A percentile compares a stretch with the other conserved stretches of the same genome.
These are phyloP conservation scores for Globisporangium orthogonon DNA, from an alignment of 352 stramenopile species.

Conservation along the genomic window DNA sequence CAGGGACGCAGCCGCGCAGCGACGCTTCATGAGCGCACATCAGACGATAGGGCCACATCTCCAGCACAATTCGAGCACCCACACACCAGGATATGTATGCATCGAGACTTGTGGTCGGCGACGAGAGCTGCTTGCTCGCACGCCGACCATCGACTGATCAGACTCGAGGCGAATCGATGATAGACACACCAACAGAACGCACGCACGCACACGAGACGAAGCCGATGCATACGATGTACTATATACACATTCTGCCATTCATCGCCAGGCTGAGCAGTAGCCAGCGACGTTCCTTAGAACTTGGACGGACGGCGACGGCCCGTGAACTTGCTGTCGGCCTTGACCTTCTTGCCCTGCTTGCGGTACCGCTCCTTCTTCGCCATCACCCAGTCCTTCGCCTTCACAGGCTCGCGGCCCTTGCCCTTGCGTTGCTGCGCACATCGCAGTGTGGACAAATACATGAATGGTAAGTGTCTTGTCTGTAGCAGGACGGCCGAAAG, in stretches of 20 bases:
- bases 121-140: background rate
- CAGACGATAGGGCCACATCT: background rate
- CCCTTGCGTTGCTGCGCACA: slow-evolving; percentile 35
- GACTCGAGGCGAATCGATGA: background rate
- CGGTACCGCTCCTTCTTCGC: slow-evolving; percentile 97
- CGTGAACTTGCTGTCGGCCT: slow-evolving; percentile 98
- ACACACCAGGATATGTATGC: too few relatives aligned
- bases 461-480: too few relatives aligned
- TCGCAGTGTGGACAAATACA: background rate
- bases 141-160: background rate
- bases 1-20: background rate
- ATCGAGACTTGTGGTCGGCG: too few relatives aligned
- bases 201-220: background rate
- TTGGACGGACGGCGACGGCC: slow-evolving; percentile 92
- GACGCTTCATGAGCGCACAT: background rate
- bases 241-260: slow-evolving; percentile 31
- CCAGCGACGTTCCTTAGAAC: slow-evolving; percentile 78
- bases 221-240: slow-evolving; percentile 37
- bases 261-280: slow-evolving; percentile 5
- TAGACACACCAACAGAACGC: slow-evolving; percentile 8
- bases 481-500: background rate
- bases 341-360: slow-evolving; percentile 97
- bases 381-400: slow-evolving; percentile 94
- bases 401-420: slow-evolving; percentile 50
- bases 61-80: background rate